Conservation (phyloP, 768 basidiomycete genomes). For the Pleurotus platypus region DNA sequence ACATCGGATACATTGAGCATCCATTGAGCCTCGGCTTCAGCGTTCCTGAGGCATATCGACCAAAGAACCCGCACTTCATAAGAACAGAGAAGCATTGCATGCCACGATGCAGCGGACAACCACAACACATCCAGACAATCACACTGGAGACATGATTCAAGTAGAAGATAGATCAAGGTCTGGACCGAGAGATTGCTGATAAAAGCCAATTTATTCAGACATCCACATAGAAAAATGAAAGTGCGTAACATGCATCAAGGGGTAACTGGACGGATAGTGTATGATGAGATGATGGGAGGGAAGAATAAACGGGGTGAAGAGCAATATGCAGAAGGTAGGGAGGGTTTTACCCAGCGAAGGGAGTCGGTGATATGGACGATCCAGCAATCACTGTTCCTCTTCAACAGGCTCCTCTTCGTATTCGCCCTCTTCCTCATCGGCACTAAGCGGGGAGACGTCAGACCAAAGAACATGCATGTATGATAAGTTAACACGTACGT, state of each 20-base stretch:
- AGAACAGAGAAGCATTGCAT: too few species aligned
- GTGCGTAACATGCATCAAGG: slow-evolving; percentile 28
- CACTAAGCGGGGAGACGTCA: slow-evolving; percentile 11
- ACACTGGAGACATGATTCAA: too few species aligned
- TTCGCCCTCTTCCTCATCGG: slow-evolving; percentile 80
- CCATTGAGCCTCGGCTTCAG: too few species aligned
- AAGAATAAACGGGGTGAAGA: slow-evolving; percentile 13
- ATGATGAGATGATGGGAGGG: slow-evolving; percentile 10
- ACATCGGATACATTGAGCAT: too few species aligned
- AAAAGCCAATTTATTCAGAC: slow-evolving; percentile 22
- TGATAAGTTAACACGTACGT: slow-evolving; percentile 53
- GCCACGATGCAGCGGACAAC: too few species aligned
- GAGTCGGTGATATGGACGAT: slow-evolving; percentile 8
- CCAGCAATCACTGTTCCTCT: slow-evolving; percentile 50
- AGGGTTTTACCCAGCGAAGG: slow-evolving; percentile 4
- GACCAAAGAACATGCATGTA: background rate
- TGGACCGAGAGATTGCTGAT: background rate
- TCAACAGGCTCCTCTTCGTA: slow-evolving; percentile 79
- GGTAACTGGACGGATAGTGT: slow-evolving; percentile 24
- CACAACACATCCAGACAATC: too few species aligned
- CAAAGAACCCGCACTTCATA: too few species aligned
- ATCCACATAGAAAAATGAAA: slow-evolving; percentile 28
- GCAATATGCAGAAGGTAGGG: slow-evolving; percentile 9
- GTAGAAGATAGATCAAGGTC: too few species aligned
- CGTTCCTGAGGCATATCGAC: too few species aligned